Conservation (phyloP, 2,329 filamentous ascomycete genomes). For the Sphaerulina musiva region DNA sequence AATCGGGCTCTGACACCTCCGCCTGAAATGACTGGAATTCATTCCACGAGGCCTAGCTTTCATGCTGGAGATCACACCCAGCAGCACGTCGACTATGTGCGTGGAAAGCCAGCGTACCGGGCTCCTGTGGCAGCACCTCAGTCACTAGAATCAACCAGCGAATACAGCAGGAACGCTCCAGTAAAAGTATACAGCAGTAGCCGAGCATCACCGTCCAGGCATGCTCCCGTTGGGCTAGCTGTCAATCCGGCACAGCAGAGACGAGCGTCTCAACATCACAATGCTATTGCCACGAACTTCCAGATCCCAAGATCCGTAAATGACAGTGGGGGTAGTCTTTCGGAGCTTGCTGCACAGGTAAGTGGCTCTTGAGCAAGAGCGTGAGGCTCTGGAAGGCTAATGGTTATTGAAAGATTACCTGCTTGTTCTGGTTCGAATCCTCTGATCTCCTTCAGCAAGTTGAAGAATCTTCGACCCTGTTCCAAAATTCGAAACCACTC, state of each 20-base stretch:
- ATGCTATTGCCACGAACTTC: conserved; percentile 47
- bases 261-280: conserved; percentile 28
- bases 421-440: conserved; percentile 95
- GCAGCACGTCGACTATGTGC: conserved; percentile 22
- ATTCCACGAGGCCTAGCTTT: conserved; percentile 21
- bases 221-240: conserved; percentile 10
- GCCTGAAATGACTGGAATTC: conserved; percentile 33
- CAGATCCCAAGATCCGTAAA: conserved; percentile 72
- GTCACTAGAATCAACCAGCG: conserved; percentile 14
- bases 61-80: conserved; percentile 17
- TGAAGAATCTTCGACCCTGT: conserved; percentile 45
- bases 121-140: conserved; percentile 20
- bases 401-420: conserved; percentile 63
- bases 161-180: conserved; percentile 11
- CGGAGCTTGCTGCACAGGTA: conserved; percentile 79
- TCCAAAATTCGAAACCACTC: conserved; percentile 46
- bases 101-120: conserved; percentile 20
- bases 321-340: conserved; percentile 64
- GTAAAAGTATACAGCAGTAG: conserved; percentile 11
- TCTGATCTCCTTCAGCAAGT: conserved; percentile 71
- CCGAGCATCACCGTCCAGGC: conserved; percentile 21
- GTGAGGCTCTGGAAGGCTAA: conserved; percentile 1
- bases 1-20: conserved; percentile 32
- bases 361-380: conserved; percentile 18
- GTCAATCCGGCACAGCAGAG: conserved; percentile 13